A percentile compares a stretch with the other conserved stretches of the same genome.
Evolutionary conservation across 345 rosid species (phyloP).

Genomic region (Citrus maxima): DNA sequence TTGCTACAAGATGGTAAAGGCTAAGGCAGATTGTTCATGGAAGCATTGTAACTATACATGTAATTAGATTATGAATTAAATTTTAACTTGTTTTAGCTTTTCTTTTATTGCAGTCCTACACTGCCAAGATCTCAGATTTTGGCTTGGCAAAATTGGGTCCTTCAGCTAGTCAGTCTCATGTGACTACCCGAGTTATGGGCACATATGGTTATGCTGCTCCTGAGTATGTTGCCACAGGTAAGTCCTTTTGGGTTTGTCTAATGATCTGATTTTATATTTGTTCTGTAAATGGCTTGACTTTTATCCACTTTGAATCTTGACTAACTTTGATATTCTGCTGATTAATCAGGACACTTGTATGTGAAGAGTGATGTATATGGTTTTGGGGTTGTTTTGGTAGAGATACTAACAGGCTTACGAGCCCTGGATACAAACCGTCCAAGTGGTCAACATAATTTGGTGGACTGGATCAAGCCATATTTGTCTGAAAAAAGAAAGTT

Average conservation of each 20-base stretch:
- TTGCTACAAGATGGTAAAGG: not conserved
- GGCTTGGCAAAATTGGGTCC: conserved; percentile 96
- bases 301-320: not conserved
- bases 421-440: conserved; percentile 89
- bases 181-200: conserved; percentile 95
- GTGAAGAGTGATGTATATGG: conserved; percentile 96
- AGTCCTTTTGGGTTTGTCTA: not conserved
- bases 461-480: conserved; percentile 86
- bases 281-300: not conserved
- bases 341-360: conserved; percentile 79
- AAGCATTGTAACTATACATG: not conserved
- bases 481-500: conserved; percentile 64
- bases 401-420: conserved; percentile 79
- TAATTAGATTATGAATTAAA: not conserved
- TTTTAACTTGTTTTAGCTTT: conserved; percentile 4
- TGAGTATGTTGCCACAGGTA: conserved; percentile 95
- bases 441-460: conserved; percentile 54
- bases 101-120: conserved; percentile 56
- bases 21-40: not conserved
- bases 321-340: conserved; percentile 1
- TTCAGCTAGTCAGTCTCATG: conserved; percentile 92
- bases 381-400: conserved; percentile 85
- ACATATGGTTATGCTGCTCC: conserved; percentile 97
- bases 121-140: conserved; percentile 88
- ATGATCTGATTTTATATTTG: not conserved